Evolutionary conservation across 2,329 filamentous ascomycete species (phyloP).

Genomic region (Scedosporium apiospermum): DNA sequence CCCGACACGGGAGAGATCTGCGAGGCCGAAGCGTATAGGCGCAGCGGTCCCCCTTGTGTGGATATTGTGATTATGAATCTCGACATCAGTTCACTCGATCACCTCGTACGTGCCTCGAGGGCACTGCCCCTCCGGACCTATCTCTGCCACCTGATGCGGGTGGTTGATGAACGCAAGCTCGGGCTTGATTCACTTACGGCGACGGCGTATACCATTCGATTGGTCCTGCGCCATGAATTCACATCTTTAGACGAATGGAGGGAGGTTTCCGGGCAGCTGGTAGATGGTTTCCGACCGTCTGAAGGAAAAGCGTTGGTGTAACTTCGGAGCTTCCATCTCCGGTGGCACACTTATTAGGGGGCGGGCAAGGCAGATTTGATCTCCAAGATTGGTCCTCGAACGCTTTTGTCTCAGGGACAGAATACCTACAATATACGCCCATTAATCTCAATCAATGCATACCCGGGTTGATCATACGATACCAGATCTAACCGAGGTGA

Average conservation of each 20-base stretch:
- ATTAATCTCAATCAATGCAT: no score
- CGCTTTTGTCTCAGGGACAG: no score
- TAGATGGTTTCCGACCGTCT: not conserved
- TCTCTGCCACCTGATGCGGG: constrained; percentile 9
- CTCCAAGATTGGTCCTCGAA: no score
- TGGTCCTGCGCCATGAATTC: constrained; percentile 3
- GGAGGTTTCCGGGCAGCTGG: not conserved
- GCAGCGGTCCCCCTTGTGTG: constrained; percentile 9
- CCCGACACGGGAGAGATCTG: constrained; percentile 10
- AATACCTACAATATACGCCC: no score
- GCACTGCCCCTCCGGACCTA: constrained; percentile 9
- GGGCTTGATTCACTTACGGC: constrained; percentile 10
- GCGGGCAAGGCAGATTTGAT: no score
- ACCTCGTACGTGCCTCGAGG: constrained; percentile 5
- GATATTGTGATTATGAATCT: constrained; percentile 8
- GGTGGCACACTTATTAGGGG: no score
- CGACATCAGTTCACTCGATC: constrained; percentile 1
- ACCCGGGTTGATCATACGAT: no score
- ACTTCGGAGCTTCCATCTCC: no score
- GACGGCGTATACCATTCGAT: constrained; percentile 9
- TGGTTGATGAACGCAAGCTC: constrained; percentile 7
- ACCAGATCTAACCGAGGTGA: no score
- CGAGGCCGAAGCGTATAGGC: not conserved
- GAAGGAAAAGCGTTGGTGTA: not conserved
- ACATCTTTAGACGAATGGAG: not conserved